Conservation (phyloP, 2,329 filamentous ascomycete genomes). For the Sporothrix phasma region DNA sequence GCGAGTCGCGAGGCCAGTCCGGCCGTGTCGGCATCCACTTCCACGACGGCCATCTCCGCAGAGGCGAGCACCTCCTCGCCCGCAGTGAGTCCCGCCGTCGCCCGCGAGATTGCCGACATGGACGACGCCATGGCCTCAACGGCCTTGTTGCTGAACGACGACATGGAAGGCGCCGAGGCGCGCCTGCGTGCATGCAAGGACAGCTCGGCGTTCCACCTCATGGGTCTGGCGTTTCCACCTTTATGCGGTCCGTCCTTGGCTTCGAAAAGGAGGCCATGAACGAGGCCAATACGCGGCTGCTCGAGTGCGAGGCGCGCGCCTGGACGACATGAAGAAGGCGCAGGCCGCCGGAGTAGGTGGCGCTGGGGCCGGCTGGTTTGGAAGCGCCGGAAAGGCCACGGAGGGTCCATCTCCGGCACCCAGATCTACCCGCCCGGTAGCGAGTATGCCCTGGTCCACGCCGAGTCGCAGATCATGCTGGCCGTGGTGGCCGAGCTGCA, state of each 20-base stretch:
- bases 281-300: slow-evolving; percentile 63
- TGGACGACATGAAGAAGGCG: slow-evolving; percentile 67
- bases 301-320: slow-evolving; percentile 65
- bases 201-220: slow-evolving; percentile 76
- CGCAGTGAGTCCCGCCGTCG: slow-evolving; percentile 11
- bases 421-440: slow-evolving; percentile 69
- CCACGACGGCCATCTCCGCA: slow-evolving; percentile 12
- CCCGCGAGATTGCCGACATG: slow-evolving; percentile 43
- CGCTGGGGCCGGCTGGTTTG: slow-evolving; percentile 2
- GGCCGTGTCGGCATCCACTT: slow-evolving; percentile 23
- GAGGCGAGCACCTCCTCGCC: neutral
- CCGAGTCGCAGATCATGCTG: slow-evolving; percentile 79
- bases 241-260: slow-evolving; percentile 76
- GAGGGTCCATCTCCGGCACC: slow-evolving; percentile 24
- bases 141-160: slow-evolving; percentile 73
- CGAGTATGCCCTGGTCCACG: slow-evolving; percentile 76
- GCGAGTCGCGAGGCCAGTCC: slow-evolving; percentile 26
- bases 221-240: slow-evolving; percentile 72
- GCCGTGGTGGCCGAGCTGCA: slow-evolving; percentile 84
- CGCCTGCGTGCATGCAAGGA: slow-evolving; percentile 62
- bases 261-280: slow-evolving; percentile 89
- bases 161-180: slow-evolving; percentile 73
- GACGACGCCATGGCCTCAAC: slow-evolving; percentile 54
- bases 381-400: neutral
- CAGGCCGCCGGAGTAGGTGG: slow-evolving; percentile 33